These are phyloP conservation scores for Akebia trifoliata DNA, from an alignment of 164 flowering plant genomes.

Conservation along the genomic window DNA sequence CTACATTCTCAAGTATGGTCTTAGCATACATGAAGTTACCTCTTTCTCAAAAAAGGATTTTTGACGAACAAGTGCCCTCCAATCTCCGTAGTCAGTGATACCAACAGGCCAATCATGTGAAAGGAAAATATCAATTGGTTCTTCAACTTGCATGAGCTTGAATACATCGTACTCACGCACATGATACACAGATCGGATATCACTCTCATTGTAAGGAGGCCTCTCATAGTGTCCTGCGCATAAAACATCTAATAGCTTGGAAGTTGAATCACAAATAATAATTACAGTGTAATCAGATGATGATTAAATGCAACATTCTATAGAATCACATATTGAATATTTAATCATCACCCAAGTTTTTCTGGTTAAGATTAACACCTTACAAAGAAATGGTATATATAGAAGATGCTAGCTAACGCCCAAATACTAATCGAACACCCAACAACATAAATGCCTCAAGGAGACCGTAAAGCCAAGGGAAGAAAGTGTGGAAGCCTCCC, in stretches of 20 bases:
- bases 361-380: neutral
- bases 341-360: neutral
- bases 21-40: slow-evolving; percentile 41
- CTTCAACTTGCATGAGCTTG: slow-evolving; percentile 84
- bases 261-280: slow-evolving; percentile 2
- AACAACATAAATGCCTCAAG: neutral
- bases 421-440: neutral
- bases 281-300: neutral
- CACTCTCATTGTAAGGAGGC: slow-evolving; percentile 77
- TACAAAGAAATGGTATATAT: too few species aligned
- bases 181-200: slow-evolving; percentile 81
- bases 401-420: neutral
- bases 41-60: slow-evolving; percentile 69
- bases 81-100: slow-evolving; percentile 78
- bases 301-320: neutral
- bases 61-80: slow-evolving; percentile 52
- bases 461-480: neutral
- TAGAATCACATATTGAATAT: neutral
- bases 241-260: slow-evolving; percentile 15
- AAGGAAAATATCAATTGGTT: slow-evolving; percentile 84
- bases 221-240: slow-evolving; percentile 88
- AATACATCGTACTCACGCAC: slow-evolving; percentile 92
- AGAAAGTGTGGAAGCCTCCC: too few species aligned
- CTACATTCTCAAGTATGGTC: neutral
- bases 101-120: slow-evolving; percentile 99